Evolutionary conservation across 495 filamentous ascomycete species (phyloP).

Genomic region (Penicillium malachiteum): DNA sequence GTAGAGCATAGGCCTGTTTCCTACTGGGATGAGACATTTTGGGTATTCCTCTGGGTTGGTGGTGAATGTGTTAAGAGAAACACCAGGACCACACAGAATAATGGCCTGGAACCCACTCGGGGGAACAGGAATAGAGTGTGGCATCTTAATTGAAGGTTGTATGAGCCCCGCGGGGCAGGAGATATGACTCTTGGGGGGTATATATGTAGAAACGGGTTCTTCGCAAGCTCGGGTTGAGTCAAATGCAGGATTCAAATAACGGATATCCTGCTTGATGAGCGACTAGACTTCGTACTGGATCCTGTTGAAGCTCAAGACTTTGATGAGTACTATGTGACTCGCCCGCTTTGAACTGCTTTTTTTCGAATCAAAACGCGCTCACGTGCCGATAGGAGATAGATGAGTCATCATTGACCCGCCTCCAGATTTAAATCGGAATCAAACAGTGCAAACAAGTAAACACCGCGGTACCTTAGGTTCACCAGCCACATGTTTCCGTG

Average conservation of each 20-base stretch:
- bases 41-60: constrained; percentile 71
- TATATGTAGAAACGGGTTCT: not conserved
- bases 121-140: constrained; percentile 54
- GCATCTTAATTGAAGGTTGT: constrained; percentile 4
- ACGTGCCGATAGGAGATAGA: constrained; percentile 20
- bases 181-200: constrained; percentile 3
- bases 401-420: constrained; percentile 18
- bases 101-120: constrained; percentile 86
- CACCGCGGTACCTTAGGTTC: constrained; percentile 20
- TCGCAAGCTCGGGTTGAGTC: not conserved
- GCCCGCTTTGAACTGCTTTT: constrained; percentile 3
- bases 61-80: constrained; percentile 88
- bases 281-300: not conserved
- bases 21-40: constrained; percentile 87
- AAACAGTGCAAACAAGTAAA: constrained; percentile 17
- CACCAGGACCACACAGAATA: constrained; percentile 81
- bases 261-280: too few relatives aligned
- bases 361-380: constrained; percentile 3
- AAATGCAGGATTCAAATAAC: too few relatives aligned
- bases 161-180: constrained; percentile 9
- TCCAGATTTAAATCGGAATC: constrained; percentile 11
- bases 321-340: not conserved
- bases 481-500: constrained; percentile 51
- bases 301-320: not conserved
- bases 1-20: constrained; percentile 95